These are phyloP conservation scores for Cytospora piceicola DNA, from an alignment of 2,329 filamentous ascomycete genomes.

Conservation along the genomic window DNA sequence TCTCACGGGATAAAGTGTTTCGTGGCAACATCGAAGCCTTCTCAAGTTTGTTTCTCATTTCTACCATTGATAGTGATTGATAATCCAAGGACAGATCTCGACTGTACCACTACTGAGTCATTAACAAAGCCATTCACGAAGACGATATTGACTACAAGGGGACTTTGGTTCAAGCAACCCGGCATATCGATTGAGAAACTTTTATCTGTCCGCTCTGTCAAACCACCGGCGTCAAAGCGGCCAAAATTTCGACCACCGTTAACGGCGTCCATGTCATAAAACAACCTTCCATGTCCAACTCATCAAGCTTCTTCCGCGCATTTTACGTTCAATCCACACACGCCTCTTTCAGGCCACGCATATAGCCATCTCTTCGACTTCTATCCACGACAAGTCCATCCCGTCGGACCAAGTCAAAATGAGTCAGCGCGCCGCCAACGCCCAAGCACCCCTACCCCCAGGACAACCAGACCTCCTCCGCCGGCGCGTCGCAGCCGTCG, in stretches of 20 bases:
- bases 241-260: neutral
- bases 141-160: neutral
- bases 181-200: neutral
- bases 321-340: neutral
- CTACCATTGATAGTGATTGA: neutral
- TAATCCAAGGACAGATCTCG: neutral
- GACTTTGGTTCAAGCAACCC: neutral
- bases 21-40: constrained; percentile 3
- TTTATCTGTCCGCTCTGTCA: no score
- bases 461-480: constrained; percentile 19
- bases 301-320: no score
- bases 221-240: no score
- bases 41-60: neutral
- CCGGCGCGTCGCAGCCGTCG: constrained; percentile 25
- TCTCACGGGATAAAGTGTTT: constrained; percentile 5
- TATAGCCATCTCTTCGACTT: neutral
- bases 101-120: neutral
- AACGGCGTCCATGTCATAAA: neutral
- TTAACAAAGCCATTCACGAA: neutral
- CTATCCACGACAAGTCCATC: neutral
- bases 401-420: neutral
- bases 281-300: neutral
- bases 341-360: no score
- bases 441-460: neutral
- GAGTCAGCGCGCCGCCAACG: neutral